phyloP scores from a whole-genome alignment of 257 asterid species.

The Dorcoceras hygrometricum region DNA sequence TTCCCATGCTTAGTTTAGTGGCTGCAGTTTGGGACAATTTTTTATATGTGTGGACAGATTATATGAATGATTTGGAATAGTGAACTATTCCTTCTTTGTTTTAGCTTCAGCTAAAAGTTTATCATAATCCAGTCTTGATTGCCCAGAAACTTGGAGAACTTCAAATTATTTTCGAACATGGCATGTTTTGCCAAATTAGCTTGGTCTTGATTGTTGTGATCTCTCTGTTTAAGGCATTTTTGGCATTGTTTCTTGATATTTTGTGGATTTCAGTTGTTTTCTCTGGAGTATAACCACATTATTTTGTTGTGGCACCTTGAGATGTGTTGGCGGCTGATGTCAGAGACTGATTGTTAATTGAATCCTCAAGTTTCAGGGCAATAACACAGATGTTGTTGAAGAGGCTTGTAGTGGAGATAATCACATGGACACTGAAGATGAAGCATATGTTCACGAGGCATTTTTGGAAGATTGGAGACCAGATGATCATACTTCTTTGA shows the following conservation, averaged over 20 bases:
- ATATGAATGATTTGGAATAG: background rate
- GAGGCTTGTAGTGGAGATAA: slow-evolving; percentile 45
- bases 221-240: background rate
- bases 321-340: slow-evolving; percentile 6
- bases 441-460: slow-evolving; percentile 93
- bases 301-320: background rate
- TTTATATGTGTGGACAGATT: background rate
- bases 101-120: background rate
- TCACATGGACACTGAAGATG: slow-evolving; percentile 63
- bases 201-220: background rate
- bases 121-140: background rate
- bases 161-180: background rate
- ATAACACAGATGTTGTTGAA: slow-evolving; percentile 48
- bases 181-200: background rate
- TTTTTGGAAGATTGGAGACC: slow-evolving; percentile 97
- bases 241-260: too few relatives aligned
- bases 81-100: background rate
- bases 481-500: slow-evolving; percentile 35
- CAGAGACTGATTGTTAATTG: slow-evolving; percentile 11
- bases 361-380: slow-evolving; percentile 47
- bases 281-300: background rate
- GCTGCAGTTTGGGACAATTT: background rate
- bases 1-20: slow-evolving; percentile 3
- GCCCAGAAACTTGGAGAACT: background rate
- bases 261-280: background rate